phyloP scores from a whole-genome alignment of 1,284 basidiomycete genomes.

The Ceratobasidium sp. region DNA sequence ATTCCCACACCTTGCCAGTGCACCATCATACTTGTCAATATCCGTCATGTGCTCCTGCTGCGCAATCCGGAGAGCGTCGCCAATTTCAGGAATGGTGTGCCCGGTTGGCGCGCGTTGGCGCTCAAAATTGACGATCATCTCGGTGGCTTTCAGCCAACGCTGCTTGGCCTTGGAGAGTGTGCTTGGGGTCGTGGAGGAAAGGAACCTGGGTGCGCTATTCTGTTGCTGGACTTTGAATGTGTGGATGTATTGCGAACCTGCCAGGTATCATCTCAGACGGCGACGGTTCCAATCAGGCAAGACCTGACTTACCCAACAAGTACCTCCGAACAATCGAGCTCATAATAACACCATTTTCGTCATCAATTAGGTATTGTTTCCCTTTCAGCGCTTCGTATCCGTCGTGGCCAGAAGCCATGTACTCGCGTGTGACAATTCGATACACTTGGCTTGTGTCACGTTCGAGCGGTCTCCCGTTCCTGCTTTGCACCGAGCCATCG shows the following conservation, averaged over 20 bases:
- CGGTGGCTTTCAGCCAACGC: conserved; percentile 33
- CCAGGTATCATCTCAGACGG: neutral
- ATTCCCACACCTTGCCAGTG: conserved; percentile 51
- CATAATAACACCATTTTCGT: conserved; percentile 84
- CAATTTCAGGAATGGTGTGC: conserved; percentile 38
- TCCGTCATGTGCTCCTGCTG: conserved; percentile 76
- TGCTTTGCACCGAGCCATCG: conserved; percentile 51
- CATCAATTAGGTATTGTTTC: conserved; percentile 76
- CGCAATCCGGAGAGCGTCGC: conserved; percentile 65
- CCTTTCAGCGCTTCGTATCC: conserved; percentile 77
- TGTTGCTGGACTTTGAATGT: conserved; percentile 53
- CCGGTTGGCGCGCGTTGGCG: conserved; percentile 35
- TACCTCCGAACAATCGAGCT: conserved; percentile 84
- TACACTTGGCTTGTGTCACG: conserved; percentile 67
- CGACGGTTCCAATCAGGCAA: neutral
- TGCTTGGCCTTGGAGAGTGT: conserved; percentile 38
- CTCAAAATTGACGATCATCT: conserved; percentile 37
- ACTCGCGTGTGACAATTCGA: conserved; percentile 45
- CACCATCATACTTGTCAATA: conserved; percentile 76
- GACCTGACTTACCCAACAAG: conserved; percentile 68
- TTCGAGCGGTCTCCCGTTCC: conserved; percentile 49
- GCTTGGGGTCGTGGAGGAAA: conserved; percentile 3
- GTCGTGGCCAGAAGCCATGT: conserved; percentile 59
- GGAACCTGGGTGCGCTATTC: neutral
- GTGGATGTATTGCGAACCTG: conserved; percentile 73